Evolutionary conservation across 2,329 filamentous ascomycete species (phyloP).

Genomic region (Diaporthe capsici): DNA sequence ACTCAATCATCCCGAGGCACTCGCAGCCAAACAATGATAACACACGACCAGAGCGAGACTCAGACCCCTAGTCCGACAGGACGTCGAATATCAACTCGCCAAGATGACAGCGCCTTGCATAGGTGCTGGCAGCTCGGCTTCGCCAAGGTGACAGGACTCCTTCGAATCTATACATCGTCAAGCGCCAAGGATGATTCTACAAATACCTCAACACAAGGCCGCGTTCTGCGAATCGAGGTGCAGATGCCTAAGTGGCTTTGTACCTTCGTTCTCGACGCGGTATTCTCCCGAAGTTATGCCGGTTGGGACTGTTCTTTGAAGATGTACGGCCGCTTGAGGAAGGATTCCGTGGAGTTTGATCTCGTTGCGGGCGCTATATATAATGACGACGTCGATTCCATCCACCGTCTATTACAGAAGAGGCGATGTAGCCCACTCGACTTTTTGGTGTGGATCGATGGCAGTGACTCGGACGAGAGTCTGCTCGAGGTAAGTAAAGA

Average conservation of each 20-base stretch:
- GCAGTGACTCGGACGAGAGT: background rate
- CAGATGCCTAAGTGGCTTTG: background rate
- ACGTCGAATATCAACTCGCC: background rate
- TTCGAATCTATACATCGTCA: background rate
- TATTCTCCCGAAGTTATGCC: background rate
- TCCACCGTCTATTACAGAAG: background rate
- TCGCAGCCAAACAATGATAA: too few relatives aligned
- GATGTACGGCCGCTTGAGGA: rapidly evolving
- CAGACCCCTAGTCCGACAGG: too few relatives aligned
- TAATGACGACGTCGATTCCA: background rate
- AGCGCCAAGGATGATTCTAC: background rate
- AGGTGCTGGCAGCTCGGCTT: background rate
- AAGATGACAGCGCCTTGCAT: background rate
- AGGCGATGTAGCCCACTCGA: background rate
- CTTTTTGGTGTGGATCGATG: rapidly evolving
- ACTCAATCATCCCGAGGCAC: too few relatives aligned
- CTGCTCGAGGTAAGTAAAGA: background rate
- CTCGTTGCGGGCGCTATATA: rapidly evolving
- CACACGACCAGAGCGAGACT: too few relatives aligned
- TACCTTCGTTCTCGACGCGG: background rate
- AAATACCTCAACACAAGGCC: too few relatives aligned
- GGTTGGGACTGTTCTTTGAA: background rate
- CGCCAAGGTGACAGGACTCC: background rate
- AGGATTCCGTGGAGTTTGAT: background rate
- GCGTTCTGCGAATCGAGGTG: background rate